phyloP scores from a whole-genome alignment of 2,329 filamentous ascomycete genomes.

The Diplodia sapinea region DNA sequence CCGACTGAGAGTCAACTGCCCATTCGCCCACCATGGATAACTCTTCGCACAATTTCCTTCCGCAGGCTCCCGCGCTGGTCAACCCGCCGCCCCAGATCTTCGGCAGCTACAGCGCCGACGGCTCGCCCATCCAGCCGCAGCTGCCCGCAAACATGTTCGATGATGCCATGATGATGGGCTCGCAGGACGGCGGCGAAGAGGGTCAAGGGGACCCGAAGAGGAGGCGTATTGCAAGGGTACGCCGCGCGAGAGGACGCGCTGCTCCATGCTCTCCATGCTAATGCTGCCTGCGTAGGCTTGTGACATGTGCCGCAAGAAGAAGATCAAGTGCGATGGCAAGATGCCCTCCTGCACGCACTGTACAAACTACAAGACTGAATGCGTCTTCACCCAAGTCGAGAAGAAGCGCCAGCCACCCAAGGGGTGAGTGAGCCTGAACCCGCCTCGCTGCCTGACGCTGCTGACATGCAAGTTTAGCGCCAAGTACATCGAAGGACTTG shows the following conservation, averaged over 20 bases:
- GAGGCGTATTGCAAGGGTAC: conserved; percentile 83
- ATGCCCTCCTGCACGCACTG: conserved; percentile 94
- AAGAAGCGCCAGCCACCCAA: conserved; percentile 98
- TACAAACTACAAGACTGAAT: conserved; percentile 97
- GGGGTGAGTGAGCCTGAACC: conserved; percentile 65
- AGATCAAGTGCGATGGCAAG: conserved; percentile 98
- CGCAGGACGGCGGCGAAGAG: conserved; percentile 54
- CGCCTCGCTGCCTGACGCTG: not conserved
- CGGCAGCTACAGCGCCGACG: conserved; percentile 45
- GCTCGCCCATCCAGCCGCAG: conserved; percentile 44
- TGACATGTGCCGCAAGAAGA: conserved; percentile 95
- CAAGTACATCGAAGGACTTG: conserved; percentile 96
- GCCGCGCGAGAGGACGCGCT: conserved; percentile 40
- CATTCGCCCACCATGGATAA: conserved; percentile 41
- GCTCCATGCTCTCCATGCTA: not conserved
- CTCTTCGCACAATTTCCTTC: conserved; percentile 37
- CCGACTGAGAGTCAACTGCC: not conserved
- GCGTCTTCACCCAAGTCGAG: conserved; percentile 95
- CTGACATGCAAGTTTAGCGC: conserved; percentile 61
- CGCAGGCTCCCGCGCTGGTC: conserved; percentile 43
- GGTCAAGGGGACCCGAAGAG: conserved; percentile 74
- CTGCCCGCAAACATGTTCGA: conserved; percentile 49
- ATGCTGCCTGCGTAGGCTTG: conserved; percentile 67
- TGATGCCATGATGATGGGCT: conserved; percentile 43
- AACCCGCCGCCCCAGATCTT: conserved; percentile 50